Evolutionary conservation across 352 stramenopile genomes (phyloP), one percentile per base, ranked within the genome.

Genomic region (Discostella stelligera): DNA sequence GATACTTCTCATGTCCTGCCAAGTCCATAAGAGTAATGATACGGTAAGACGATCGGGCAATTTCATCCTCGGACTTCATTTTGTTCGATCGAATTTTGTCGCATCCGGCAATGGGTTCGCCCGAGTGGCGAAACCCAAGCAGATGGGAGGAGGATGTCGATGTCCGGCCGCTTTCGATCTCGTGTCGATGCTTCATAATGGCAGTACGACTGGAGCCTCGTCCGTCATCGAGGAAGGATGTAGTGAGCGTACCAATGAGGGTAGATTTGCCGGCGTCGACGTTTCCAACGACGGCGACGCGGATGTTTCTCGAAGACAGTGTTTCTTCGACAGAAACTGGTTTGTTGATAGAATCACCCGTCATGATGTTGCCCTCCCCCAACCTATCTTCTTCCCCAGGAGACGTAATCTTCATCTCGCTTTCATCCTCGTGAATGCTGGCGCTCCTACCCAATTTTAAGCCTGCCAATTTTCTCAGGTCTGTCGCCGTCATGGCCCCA

Each of bases 1-100:
- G 89, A 86, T 99, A 99, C 75, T 98, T 98, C 71, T 99, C 96
- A 79, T 99, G 97, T 11, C 97, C 94, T 18, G 92, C 94, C 27
- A 97, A 78, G 82, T 97, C 94, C 80, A 96, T 95, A 10, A 97
- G 70, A 21, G 89, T 96, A 37, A 96, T 77, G 27, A 94, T 84
- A 16, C 90, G 63, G 46, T 94, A 90, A 0, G 84, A 90, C 25
- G 85, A 78, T 25, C 82, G 55, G 4, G 83, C 88, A 39, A 93
- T 79, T 64, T 93, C 88, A 75, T 93, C 86, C 37, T 91, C 85
- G n/a, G 50, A 79, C 63, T 91, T 93, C 21, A 84, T 76, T 55
- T 90, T 89, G 50, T 89, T 90, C 0, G 80, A 75, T 21, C 88
- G 72, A 30, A 91, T 76, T 48, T 53, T 63, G 70, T 93, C 86